phyloP scores from a whole-genome alignment of 2,329 filamentous ascomycete species.

The Rosellinia necatrix region DNA sequence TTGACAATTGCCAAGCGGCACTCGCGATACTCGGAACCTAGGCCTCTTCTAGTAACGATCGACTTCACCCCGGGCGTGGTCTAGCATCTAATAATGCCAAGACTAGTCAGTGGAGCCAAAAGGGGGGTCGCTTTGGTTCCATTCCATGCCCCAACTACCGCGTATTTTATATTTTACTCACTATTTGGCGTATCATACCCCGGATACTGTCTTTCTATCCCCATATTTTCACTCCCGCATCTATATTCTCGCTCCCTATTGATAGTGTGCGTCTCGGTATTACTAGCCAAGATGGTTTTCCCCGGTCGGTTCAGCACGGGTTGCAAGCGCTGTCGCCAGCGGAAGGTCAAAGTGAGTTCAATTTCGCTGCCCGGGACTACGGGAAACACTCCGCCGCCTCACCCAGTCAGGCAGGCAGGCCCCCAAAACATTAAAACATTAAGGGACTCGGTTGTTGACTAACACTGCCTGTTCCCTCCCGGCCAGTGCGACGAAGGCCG shows the following conservation, averaged over 20 bases:
- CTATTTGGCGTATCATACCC: slow-evolving; percentile 8
- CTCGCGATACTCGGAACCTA: slow-evolving; percentile 19
- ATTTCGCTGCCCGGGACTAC: neutral
- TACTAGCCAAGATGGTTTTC: slow-evolving; percentile 26
- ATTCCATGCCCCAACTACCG: neutral
- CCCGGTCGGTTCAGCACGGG: slow-evolving; percentile 28
- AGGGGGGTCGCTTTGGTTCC: slow-evolving; percentile 1
- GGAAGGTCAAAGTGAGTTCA: slow-evolving; percentile 29
- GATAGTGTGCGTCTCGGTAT: slow-evolving; percentile 8
- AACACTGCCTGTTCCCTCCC: slow-evolving; percentile 11
- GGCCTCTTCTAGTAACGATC: slow-evolving; percentile 1
- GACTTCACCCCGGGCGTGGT: neutral
- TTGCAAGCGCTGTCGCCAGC: slow-evolving; percentile 24
- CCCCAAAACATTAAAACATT: neutral
- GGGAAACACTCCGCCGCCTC: neutral
- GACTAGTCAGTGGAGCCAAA: slow-evolving; percentile 1
- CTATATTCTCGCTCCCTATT: neutral
- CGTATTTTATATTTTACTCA: slow-evolving; percentile 3
- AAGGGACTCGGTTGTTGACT: slow-evolving; percentile 6
- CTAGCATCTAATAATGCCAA: neutral
- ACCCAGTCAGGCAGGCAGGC: neutral
- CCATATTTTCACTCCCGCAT: slow-evolving; percentile 19
- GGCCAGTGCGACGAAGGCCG: slow-evolving; percentile 24
- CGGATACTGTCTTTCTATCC: slow-evolving; percentile 6
- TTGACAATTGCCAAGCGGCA: slow-evolving; percentile 8